Evolutionary conservation across 371 early-diverging fungal species (phyloP).

Genomic region (Mucor lusitanicus): DNA sequence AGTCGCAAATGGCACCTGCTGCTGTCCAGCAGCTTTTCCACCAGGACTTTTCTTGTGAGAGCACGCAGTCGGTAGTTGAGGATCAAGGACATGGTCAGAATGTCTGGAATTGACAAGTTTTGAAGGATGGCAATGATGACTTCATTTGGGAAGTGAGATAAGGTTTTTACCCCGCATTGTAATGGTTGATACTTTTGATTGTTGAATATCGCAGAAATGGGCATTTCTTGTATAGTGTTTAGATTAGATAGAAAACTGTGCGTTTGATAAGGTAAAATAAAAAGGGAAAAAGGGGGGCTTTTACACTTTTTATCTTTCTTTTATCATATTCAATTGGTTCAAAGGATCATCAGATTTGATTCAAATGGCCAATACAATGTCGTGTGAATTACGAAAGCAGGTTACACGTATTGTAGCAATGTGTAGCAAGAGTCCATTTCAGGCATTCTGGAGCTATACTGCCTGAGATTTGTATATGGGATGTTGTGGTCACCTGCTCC

Average conservation of each 20-base stretch:
- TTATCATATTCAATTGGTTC: constrained; percentile 3
- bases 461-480: neutral
- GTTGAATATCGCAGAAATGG: neutral
- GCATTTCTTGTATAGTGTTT: neutral
- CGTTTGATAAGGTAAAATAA: neutral
- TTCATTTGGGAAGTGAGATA: constrained; percentile 19
- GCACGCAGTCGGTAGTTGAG: constrained; percentile 2
- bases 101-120: constrained; percentile 14
- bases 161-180: constrained; percentile 6
- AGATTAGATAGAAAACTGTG: constrained; percentile 6
- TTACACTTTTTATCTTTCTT: neutral
- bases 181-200: neutral
- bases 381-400: neutral
- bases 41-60: constrained; percentile 10
- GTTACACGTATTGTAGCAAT: neutral
- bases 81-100: constrained; percentile 6
- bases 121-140: constrained; percentile 9
- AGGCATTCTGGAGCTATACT: neutral
- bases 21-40: constrained; percentile 3
- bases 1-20: constrained; percentile 9
- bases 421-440: neutral
- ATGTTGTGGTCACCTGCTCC: neutral
- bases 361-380: neutral
- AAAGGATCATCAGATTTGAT: constrained; percentile 5
- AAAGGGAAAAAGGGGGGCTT: neutral